These are phyloP conservation scores for Penicillium paradoxum DNA, from an alignment of 495 filamentous ascomycete species.

Conservation along the genomic window DNA sequence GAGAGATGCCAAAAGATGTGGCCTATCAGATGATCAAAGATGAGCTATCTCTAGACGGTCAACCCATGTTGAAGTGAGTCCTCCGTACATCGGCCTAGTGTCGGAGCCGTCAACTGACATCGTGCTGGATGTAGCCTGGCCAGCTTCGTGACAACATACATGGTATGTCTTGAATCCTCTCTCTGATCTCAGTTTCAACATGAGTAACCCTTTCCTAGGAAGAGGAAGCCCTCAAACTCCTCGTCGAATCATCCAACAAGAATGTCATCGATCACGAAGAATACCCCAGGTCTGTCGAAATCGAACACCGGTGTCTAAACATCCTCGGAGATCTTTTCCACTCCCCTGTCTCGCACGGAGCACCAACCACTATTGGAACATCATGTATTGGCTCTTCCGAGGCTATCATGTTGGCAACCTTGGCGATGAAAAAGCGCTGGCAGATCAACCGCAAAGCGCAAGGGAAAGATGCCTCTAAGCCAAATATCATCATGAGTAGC, in stretches of 20 bases:
- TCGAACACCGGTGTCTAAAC: constrained; percentile 82
- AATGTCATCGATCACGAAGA: constrained; percentile 93
- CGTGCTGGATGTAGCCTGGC: constrained; percentile 7
- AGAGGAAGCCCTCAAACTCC: constrained; percentile 83
- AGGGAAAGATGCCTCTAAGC: constrained; percentile 63
- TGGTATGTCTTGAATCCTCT: constrained; percentile 9
- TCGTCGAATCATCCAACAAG: constrained; percentile 79
- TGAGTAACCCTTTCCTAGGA: constrained; percentile 45
- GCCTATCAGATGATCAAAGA: constrained; percentile 16
- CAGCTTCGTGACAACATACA: constrained; percentile 20
- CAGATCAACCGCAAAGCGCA: constrained; percentile 67
- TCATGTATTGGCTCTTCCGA: constrained; percentile 80
- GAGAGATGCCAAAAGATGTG: constrained; percentile 14
- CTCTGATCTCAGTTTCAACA: not conserved
- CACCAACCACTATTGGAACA: constrained; percentile 65
- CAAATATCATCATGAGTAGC: constrained; percentile 85
- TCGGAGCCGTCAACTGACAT: not conserved
- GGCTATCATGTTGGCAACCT: constrained; percentile 79
- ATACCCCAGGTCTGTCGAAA: constrained; percentile 79
- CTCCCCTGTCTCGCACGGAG: constrained; percentile 48
- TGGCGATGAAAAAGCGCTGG: constrained; percentile 94
- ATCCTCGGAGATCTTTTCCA: constrained; percentile 86
- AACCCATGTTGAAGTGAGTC: constrained; percentile 14
- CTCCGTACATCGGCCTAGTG: not conserved
- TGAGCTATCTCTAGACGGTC: constrained; percentile 11